These are phyloP conservation scores for Russula ochroleuca DNA, from an alignment of 768 basidiomycete species.

Conservation along the genomic window DNA sequence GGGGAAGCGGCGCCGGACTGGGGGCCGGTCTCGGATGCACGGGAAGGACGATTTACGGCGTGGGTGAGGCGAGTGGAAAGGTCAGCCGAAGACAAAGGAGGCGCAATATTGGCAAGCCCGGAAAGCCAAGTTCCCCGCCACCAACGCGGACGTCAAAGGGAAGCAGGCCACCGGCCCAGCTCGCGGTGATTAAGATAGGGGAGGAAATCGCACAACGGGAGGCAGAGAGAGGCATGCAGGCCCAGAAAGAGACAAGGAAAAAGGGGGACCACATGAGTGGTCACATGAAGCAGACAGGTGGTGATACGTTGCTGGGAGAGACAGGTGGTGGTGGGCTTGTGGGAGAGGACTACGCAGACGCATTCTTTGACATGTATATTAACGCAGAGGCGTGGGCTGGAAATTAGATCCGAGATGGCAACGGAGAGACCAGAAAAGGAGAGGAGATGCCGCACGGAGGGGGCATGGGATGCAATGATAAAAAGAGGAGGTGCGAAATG, in stretches of 20 bases:
- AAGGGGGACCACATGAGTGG: conserved; percentile 5
- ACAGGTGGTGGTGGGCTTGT: conserved; percentile 7
- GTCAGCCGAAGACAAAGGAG: conserved; percentile 11
- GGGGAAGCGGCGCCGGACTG: conserved; percentile 4
- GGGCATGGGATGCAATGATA: conserved; percentile 17
- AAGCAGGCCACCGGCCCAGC: conserved; percentile 4
- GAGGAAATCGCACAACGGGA: conserved; percentile 16
- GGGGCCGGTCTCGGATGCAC: conserved; percentile 11
- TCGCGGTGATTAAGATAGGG: conserved; percentile 13
- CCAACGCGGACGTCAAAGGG: conserved; percentile 9
- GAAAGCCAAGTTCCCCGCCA: background rate
- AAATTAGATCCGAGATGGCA: conserved; percentile 14
- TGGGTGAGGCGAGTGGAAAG: conserved; percentile 6
- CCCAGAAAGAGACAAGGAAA: conserved; percentile 1
- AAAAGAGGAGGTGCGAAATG: background rate
- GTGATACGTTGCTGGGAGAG: background rate
- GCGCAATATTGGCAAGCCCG: background rate
- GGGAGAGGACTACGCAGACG: conserved; percentile 28
- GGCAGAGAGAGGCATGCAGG: background rate
- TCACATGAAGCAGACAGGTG: conserved; percentile 4
- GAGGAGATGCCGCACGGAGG: conserved; percentile 9
- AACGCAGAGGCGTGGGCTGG: conserved; percentile 35
- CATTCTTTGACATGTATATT: conserved; percentile 44
- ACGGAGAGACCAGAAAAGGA: background rate
- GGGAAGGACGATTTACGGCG: conserved; percentile 27